Evolutionary conservation across 495 filamentous ascomycete species (phyloP).

Genomic region (Podospora comata): DNA sequence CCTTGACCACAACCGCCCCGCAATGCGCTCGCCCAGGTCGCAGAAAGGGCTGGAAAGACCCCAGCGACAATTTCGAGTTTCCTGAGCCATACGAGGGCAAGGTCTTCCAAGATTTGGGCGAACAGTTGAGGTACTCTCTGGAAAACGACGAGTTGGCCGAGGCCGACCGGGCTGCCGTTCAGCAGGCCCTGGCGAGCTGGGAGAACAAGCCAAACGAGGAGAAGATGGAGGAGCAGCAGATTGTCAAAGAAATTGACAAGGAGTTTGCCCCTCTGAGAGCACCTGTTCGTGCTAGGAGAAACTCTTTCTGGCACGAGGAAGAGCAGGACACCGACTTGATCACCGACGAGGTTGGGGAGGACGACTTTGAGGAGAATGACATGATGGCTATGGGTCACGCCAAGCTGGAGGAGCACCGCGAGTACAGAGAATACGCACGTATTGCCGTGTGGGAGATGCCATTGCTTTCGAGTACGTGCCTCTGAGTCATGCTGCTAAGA

Average conservation of each 20-base stretch:
- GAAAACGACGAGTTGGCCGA: conserved; percentile 10
- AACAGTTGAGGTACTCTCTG: conserved; percentile 17
- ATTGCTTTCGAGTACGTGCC: conserved; percentile 71
- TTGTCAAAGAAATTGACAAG: conserved; percentile 13
- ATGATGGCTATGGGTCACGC: conserved; percentile 76
- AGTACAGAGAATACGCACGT: conserved; percentile 82
- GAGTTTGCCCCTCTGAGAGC: conserved; percentile 13
- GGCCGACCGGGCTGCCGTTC: conserved; percentile 11
- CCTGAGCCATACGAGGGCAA: conserved; percentile 11
- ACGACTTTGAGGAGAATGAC: conserved; percentile 65
- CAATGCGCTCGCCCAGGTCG: conserved; percentile 12
- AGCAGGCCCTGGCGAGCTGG: conserved; percentile 21
- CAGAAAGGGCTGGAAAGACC: conserved; percentile 9
- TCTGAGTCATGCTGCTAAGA: neutral
- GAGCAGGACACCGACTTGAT: conserved; percentile 44
- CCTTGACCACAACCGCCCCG: conserved; percentile 24
- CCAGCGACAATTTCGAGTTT: conserved; percentile 3
- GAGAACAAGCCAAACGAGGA: conserved; percentile 13
- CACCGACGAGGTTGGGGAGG: conserved; percentile 39
- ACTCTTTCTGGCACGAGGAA: conserved; percentile 40
- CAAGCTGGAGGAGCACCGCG: conserved; percentile 85
- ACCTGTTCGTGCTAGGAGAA: conserved; percentile 13
- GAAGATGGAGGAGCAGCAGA: conserved; percentile 15
- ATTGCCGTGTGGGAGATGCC: conserved; percentile 97
- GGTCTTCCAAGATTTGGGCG: conserved; percentile 20